A percentile compares a stretch with the other conserved stretches of the same genome.
phyloP scores from a whole-genome alignment of 208 protist species.

The Tetramitus jugosus region DNA sequence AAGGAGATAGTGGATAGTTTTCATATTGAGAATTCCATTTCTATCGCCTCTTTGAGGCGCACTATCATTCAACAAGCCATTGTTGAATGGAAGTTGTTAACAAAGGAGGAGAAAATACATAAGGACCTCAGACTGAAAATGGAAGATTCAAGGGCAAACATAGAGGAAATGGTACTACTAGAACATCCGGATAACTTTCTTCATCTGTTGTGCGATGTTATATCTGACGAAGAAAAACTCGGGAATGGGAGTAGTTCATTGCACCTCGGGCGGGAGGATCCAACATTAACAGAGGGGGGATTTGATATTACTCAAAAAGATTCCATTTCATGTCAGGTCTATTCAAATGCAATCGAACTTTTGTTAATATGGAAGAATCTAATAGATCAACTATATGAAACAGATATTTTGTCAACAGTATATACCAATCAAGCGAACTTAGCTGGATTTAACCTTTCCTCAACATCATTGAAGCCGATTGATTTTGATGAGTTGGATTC shows the following conservation, averaged over 20 bases:
- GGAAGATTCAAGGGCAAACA: not conserved
- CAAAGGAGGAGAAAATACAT: constrained; percentile 37
- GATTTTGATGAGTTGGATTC: constrained; percentile 38
- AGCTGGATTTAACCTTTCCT: constrained; percentile 28
- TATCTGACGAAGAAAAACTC: constrained; percentile 2
- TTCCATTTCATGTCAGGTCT: constrained; percentile 9
- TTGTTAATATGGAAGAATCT: constrained; percentile 29
- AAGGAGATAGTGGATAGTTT: not conserved
- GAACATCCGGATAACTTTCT: constrained; percentile 33
- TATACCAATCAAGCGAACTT: constrained; percentile 31
- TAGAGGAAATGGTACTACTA: constrained; percentile 27
- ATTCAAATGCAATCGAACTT: constrained; percentile 30
- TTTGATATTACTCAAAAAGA: not conserved
- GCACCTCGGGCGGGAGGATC: not conserved
- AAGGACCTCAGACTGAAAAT: constrained; percentile 8
- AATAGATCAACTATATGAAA: constrained; percentile 33
- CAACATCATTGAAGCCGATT: constrained; percentile 26
- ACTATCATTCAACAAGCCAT: constrained; percentile 27
- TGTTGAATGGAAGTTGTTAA: constrained; percentile 36
- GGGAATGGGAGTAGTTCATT: not conserved
- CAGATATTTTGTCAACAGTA: constrained; percentile 36
- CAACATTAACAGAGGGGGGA: constrained; percentile 1
- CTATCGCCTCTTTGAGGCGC: not conserved
- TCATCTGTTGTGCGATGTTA: not conserved
- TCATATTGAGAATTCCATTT: not conserved